These are phyloP conservation scores for Cyberlindnera xylosilytica DNA, from an alignment of 805 yeast genomes.

Conservation along the genomic window DNA sequence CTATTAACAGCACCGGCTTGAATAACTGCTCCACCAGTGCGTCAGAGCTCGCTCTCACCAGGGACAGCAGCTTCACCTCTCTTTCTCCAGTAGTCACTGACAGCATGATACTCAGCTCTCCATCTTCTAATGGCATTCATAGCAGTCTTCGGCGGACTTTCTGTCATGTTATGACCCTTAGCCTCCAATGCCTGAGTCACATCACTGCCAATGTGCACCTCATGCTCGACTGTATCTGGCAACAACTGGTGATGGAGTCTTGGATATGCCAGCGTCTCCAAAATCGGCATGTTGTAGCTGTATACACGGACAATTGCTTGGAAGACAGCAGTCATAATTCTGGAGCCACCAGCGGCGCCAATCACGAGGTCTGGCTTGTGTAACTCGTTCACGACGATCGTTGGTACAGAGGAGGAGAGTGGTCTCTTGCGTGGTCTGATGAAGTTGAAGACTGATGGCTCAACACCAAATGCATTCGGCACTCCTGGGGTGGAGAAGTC, in stretches of 20 bases:
- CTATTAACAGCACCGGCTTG: too few species aligned
- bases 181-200: slow-evolving; percentile 33
- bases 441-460: slow-evolving; percentile 78
- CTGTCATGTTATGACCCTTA: slow-evolving; percentile 49
- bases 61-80: slow-evolving; percentile 61
- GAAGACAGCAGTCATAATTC: slow-evolving; percentile 78
- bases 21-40: too few species aligned
- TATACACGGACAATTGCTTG: slow-evolving; percentile 73
- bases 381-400: slow-evolving; percentile 50
- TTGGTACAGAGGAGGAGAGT: slow-evolving; percentile 77
- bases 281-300: slow-evolving; percentile 52
- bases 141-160: slow-evolving; percentile 47
- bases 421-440: slow-evolving; percentile 79
- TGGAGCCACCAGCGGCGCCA: slow-evolving; percentile 94
- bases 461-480: slow-evolving; percentile 73
- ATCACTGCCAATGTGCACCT: slow-evolving; percentile 45
- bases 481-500: slow-evolving; percentile 77
- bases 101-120: slow-evolving; percentile 55
- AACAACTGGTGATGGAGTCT: slow-evolving; percentile 86
- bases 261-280: slow-evolving; percentile 75
- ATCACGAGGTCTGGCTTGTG: slow-evolving; percentile 61
- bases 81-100: slow-evolving; percentile 89
- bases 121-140: slow-evolving; percentile 51
- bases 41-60: too few species aligned
- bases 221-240: slow-evolving; percentile 67